Evolutionary conservation across 2,329 filamentous ascomycete genomes (phyloP), one percentile per base, ranked within the genome.

Genomic region (Periconia macrospinosa): DNA sequence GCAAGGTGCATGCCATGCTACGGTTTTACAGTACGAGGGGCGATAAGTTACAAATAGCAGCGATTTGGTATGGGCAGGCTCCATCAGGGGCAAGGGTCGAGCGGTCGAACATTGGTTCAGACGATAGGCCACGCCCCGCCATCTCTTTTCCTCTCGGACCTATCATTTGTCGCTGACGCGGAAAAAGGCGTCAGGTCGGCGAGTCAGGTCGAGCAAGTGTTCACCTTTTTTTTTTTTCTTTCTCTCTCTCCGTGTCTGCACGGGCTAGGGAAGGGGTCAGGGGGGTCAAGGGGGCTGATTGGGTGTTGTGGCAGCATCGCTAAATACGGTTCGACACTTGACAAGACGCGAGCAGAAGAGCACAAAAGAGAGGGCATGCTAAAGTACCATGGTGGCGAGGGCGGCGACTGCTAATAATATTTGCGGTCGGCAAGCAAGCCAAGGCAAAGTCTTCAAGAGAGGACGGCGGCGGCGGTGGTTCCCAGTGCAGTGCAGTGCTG

Each of bases 141-240:
- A 10, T 54, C 52, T 49, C 53, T 59, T 56, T 52, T 56, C 41
- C 41, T 17, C 45, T 50, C 40, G 45, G 50, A 8, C 23, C 30
- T 41, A 45, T 45, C 41, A 51, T 51, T 57, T 57, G 56, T 60
- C 60, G 66, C 65, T 66, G 66, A 68, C 60, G 56, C 49, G 43
- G 19, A 56, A 46, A 61, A 62, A 56, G 58, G 60, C 56, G 58
- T 67, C 59, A 64, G 58, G 57, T 61, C 56, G 61, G 50, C 67
- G 66, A 71, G 64, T 69, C 63, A 65, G 58, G 60, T 55, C 50
- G 52, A 55, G 49, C 53, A 49, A 54, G 53, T 52, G 55, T 47
- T 50, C 50, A 53, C 49, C 51, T 56, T 43, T 50, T 23, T 45
- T 27, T 3, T 8, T 27, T 8, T 27, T 56, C 41, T 50, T 23